Conservation (phyloP, 148 eudicot species). For the Camellia japonica region DNA sequence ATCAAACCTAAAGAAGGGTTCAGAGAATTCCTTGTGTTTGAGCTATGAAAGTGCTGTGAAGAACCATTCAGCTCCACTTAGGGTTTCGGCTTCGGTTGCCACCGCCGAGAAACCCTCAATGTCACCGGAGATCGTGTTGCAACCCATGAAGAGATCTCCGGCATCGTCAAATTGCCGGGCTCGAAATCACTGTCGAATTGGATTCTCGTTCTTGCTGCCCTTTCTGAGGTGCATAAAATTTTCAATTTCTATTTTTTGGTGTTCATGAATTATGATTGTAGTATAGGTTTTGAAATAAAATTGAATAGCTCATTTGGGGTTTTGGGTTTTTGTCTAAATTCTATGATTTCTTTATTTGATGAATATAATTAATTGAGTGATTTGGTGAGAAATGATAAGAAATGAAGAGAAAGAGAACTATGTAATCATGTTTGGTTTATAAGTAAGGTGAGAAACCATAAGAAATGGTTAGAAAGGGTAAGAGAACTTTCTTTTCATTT, state of each 20-base stretch:
- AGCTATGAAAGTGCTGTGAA: slow-evolving; percentile 28
- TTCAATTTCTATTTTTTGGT: no score
- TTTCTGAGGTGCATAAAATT: slow-evolving; percentile 60
- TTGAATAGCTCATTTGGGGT: neutral
- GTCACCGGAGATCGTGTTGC: slow-evolving; percentile 77
- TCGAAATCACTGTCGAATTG: slow-evolving; percentile 91
- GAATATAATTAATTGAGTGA: neutral
- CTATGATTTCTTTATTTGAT: no score
- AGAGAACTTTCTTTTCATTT: no score
- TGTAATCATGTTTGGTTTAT: no score
- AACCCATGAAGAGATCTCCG: slow-evolving; percentile 94
- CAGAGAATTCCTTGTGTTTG: slow-evolving; percentile 35
- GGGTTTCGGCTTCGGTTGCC: slow-evolving; percentile 61
- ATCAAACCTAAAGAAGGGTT: slow-evolving; percentile 34
- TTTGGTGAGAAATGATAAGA: no score
- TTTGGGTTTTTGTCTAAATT: neutral
- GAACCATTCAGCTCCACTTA: slow-evolving; percentile 18
- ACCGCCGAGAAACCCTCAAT: slow-evolving; percentile 65
- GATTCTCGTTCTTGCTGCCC: slow-evolving; percentile 92
- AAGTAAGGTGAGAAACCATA: no score
- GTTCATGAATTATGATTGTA: neutral
- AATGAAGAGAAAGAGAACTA: no score
- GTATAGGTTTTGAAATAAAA: neutral
- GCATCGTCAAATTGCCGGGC: slow-evolving; percentile 83
- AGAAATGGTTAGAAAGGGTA: no score